A percentile compares a stretch with the other conserved stretches of the same genome.
phyloP scores from a whole-genome alignment of 129 eudicot species.

The Smallanthus sonchifolius region DNA sequence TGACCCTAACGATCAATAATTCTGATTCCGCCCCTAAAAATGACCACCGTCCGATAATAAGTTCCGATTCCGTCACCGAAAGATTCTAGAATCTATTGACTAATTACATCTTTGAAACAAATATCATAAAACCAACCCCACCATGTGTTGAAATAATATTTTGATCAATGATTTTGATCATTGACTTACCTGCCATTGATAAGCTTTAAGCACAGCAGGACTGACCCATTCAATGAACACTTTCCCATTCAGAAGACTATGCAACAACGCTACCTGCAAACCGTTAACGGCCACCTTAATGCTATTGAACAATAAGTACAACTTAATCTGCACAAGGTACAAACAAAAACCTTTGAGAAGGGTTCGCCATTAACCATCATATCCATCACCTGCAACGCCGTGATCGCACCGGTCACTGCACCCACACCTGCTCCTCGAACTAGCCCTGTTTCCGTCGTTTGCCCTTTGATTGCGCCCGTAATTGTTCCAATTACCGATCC shows the following conservation, averaged over 20 bases:
- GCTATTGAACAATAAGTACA: neutral
- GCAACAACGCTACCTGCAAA: conserved; percentile 63
- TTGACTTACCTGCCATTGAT: conserved; percentile 16
- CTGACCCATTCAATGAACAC: conserved; percentile 82
- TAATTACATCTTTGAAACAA: no score
- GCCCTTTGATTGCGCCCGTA: conserved; percentile 77
- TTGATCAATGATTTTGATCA: neutral
- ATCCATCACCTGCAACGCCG: conserved; percentile 67
- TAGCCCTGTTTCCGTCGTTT: conserved; percentile 80
- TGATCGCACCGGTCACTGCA: conserved; percentile 71
- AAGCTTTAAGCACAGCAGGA: conserved; percentile 87
- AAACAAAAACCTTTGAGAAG: conserved; percentile 57
- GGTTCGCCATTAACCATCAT: conserved; percentile 59
- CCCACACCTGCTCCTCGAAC: conserved; percentile 74
- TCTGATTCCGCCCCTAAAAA: no score
- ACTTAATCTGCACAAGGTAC: neutral
- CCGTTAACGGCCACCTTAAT: neutral
- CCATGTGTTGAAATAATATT: neutral
- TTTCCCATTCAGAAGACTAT: conserved; percentile 75
- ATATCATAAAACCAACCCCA: neutral
- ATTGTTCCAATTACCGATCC: conserved; percentile 66
- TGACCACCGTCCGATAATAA: no score
- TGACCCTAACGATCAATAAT: no score
- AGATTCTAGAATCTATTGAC: neutral
- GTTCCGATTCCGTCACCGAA: neutral